Evolutionary conservation across 495 filamentous ascomycete species (phyloP).

Genomic region (Jackrogersella multiformis): DNA sequence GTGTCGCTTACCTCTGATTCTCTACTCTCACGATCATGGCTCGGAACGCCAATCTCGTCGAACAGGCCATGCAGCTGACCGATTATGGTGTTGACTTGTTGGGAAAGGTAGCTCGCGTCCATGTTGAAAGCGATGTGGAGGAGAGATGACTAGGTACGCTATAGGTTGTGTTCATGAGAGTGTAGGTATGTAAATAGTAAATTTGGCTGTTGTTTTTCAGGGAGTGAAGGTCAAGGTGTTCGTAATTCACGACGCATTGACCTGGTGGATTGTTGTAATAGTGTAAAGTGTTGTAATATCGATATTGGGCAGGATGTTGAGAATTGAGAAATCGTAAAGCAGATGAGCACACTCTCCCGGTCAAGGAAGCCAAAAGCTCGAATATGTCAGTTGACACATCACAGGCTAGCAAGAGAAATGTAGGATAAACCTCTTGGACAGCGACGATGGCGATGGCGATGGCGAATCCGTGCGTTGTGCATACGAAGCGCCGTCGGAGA

Average conservation of each 20-base stretch:
- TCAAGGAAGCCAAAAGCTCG: slow-evolving; percentile 31
- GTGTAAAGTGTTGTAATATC: too few species aligned
- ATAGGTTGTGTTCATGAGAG: slow-evolving; percentile 21
- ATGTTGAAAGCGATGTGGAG: slow-evolving; percentile 57
- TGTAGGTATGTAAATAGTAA: background rate
- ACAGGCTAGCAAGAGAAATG: slow-evolving; percentile 43
- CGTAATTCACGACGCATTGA: slow-evolving; percentile 28
- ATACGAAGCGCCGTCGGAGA: slow-evolving; percentile 19
- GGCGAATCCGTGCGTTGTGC: slow-evolving; percentile 36
- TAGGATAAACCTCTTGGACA: too few species aligned
- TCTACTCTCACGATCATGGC: slow-evolving; percentile 86
- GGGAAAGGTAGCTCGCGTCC: slow-evolving; percentile 91
- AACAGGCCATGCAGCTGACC: slow-evolving; percentile 90
- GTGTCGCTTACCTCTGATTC: slow-evolving; percentile 77
- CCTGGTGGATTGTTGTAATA: slow-evolving; percentile 9
- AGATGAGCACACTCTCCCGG: too few species aligned
- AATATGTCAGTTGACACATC: slow-evolving; percentile 37
- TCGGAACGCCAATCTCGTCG: slow-evolving; percentile 92
- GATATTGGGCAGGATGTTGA: too few species aligned
- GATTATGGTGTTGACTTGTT: slow-evolving; percentile 93
- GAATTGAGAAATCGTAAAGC: too few species aligned
- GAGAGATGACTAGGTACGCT: background rate
- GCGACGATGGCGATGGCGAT: too few species aligned
- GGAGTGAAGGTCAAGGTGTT: slow-evolving; percentile 12
- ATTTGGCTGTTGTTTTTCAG: slow-evolving; percentile 7